These are phyloP conservation scores for Selaginella moellendorffii DNA, from an alignment of 75 land plant species.

Conservation along the genomic window DNA sequence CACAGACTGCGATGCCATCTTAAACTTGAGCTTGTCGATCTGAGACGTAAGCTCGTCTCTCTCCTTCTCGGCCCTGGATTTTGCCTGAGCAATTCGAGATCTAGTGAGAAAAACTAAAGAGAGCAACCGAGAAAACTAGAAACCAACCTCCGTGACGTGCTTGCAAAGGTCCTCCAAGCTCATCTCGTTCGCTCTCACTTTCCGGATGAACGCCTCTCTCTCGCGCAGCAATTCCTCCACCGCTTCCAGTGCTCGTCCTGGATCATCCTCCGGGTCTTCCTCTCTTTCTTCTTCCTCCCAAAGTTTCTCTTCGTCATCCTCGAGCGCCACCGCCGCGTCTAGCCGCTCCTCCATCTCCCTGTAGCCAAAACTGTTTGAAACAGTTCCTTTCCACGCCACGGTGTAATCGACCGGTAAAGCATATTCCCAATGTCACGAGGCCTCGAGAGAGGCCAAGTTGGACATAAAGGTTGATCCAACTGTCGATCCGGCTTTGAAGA, in stretches of 20 bases:
- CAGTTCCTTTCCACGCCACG: too few species aligned
- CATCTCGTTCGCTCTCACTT: background rate
- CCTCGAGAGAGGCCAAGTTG: too few species aligned
- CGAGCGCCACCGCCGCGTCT: too few species aligned
- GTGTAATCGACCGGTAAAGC: too few species aligned
- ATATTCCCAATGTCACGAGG: too few species aligned
- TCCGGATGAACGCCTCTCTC: constrained; percentile 20
- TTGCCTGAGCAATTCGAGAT: background rate
- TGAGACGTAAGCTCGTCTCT: too few species aligned
- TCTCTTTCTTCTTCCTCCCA: constrained; percentile 11
- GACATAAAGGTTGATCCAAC: too few species aligned
- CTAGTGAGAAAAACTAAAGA: constrained; percentile 1
- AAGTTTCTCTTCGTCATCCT: constrained; percentile 8
- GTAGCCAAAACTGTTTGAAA: too few species aligned
- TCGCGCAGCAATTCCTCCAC: constrained; percentile 36
- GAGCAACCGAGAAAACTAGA: background rate
- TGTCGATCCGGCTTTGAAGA: constrained; percentile 63
- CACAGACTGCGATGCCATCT: too few species aligned
- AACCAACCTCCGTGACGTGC: constrained; percentile 29
- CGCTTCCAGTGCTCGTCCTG: constrained; percentile 24
- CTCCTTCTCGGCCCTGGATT: too few species aligned
- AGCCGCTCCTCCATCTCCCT: too few species aligned
- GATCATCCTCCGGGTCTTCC: constrained; percentile 18
- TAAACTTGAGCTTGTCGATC: too few species aligned
- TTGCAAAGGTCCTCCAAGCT: constrained; percentile 18